Percentiles rank a stretch among this genome's conserved stretches.
Conservation (phyloP, 2,329 filamentous ascomycete genomes). For the Talaromyces islandicus region DNA sequence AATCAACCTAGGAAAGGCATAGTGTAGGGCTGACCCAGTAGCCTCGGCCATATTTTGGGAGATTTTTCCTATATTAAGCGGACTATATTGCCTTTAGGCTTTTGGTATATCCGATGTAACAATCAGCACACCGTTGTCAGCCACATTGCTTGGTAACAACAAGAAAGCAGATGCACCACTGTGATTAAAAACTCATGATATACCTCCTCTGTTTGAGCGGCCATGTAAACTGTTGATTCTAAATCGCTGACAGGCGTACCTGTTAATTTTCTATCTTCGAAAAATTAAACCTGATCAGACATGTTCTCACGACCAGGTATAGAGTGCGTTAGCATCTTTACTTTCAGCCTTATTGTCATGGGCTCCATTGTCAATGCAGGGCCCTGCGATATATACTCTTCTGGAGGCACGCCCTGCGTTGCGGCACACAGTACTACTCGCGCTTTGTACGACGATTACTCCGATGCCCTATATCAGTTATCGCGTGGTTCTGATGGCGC, state of each 20-base stretch:
- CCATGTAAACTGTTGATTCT: background rate
- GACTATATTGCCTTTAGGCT: background rate
- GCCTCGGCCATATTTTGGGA: no score
- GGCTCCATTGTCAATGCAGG: constrained; percentile 44
- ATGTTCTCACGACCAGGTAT: background rate
- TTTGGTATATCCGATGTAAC: background rate
- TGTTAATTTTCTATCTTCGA: background rate
- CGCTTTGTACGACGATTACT: constrained; percentile 53
- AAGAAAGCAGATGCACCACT: background rate
- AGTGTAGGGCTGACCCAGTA: no score
- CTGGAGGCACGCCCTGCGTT: constrained; percentile 55
- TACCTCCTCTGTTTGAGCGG: background rate
- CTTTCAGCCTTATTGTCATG: constrained; percentile 30
- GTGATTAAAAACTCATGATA: background rate
- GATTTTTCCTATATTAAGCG: no score
- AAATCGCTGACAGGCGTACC: background rate
- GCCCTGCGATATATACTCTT: constrained; percentile 57
- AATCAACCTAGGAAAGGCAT: no score
- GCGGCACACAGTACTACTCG: constrained; percentile 62
- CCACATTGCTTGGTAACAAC: background rate
- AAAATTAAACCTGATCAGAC: background rate
- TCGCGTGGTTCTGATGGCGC: constrained; percentile 47
- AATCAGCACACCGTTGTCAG: constrained; percentile 1
- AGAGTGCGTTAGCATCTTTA: constrained; percentile 13
- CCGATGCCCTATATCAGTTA: constrained; percentile 54